Conservation (phyloP, 2,329 filamentous ascomycete genomes). For the Karstenula rhodostoma region DNA sequence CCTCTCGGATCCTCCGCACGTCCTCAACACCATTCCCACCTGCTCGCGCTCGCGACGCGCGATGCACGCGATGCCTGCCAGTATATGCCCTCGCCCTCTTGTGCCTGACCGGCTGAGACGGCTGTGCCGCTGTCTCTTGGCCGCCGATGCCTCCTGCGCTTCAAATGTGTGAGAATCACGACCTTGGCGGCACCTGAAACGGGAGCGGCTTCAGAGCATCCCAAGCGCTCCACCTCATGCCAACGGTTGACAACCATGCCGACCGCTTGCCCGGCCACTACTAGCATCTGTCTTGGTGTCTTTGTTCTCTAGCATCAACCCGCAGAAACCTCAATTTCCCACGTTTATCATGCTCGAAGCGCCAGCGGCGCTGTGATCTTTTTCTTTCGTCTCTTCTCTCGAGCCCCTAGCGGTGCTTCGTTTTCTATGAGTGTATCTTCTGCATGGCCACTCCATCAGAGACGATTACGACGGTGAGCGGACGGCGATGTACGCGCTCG, state of each 20-base stretch:
- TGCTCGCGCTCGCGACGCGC: conserved; percentile 15
- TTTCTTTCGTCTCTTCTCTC: conserved; percentile 40
- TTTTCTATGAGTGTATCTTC: conserved; percentile 44
- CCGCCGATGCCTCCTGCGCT: conserved; percentile 46
- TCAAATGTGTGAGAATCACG: conserved; percentile 48
- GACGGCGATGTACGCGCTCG: conserved; percentile 50
- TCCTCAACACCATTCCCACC: conserved; percentile 21
- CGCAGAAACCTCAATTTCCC: conserved; percentile 36
- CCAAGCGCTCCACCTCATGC: conserved; percentile 44
- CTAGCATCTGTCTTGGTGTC: conserved; percentile 35
- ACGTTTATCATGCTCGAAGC: conserved; percentile 48
- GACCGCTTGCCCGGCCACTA: conserved; percentile 34
- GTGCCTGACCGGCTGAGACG: conserved; percentile 40
- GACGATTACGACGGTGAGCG: conserved; percentile 48
- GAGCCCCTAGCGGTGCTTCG: conserved; percentile 39
- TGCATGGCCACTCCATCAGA: conserved; percentile 50
- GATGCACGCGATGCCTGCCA: conserved; percentile 14
- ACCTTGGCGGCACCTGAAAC: conserved; percentile 47
- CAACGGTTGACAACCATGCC: conserved; percentile 45
- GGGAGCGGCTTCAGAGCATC: conserved; percentile 44
- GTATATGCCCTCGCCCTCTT: conserved; percentile 23
- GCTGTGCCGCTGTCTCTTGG: conserved; percentile 30
- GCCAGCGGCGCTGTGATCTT: conserved; percentile 41
- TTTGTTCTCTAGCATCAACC: conserved; percentile 31
- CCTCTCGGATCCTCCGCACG: background rate